Evolutionary conservation across 2,329 filamentous ascomycete species (phyloP), one percentile per base, ranked within the genome.

Genomic region (Epichloe brachyelytri): DNA sequence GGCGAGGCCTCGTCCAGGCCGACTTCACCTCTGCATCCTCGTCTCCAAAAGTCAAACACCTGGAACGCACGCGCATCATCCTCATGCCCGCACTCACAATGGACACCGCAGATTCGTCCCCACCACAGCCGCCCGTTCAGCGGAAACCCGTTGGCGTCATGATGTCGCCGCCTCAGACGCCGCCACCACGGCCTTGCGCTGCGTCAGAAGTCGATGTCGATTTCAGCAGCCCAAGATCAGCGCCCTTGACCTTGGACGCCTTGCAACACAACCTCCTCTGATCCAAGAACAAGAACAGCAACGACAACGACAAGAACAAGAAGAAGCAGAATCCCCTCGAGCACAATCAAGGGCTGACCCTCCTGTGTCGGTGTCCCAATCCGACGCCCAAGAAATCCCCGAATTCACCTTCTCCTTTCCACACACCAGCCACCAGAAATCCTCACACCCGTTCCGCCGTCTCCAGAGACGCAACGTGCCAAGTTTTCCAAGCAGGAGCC

Each of bases 41-140:
- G 57, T 37, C 46, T 57, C 41, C 63, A 60, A 56, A 68, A 64
- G 57, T 62, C 68, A 34, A 62, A 58, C 50, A 64, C 60, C 39
- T 71, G 67, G 68, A 58, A 62, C 51, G 57, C 61, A 46, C 66
- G 68, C 52, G 53, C 68, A 43, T 68, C 66, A 41, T 62, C 64
- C 58, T 69, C 41, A 57, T 69, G 45, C 68, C 67, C 46, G 63
- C 65, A 57, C 68, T 71, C 62, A 70, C 65, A 45, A 49, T 63
- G 51, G 60, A 62, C 41, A 55, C 60, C 47, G 52, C 61, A 62
- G 67, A 68, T 55, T 51, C 59, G 37, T 47, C 38, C 30, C 40
- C 45, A 20, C 51, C 20, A n/a, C 26, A 20, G 5, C 55, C 36
- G 50, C 51, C 56, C 43, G 48, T 62, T 37, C 57, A 54, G 40